A percentile compares a stretch with the other conserved stretches of the same genome.
These are phyloP conservation scores for Eucalyptus curtisii DNA, from an alignment of 345 rosid genomes.

Conservation along the genomic window DNA sequence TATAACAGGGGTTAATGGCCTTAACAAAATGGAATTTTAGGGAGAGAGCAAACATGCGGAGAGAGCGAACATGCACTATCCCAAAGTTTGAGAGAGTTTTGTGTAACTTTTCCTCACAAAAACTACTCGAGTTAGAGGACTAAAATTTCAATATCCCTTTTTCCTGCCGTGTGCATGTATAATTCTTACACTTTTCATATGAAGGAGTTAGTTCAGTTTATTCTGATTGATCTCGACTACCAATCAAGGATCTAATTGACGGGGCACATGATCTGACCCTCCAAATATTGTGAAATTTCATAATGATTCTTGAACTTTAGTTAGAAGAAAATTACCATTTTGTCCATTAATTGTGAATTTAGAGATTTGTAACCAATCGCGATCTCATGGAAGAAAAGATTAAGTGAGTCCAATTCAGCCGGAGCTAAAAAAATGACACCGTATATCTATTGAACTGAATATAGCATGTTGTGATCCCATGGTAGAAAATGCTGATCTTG, in stretches of 20 bases:
- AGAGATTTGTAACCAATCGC: background rate
- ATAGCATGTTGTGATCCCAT: background rate
- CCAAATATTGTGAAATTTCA: background rate
- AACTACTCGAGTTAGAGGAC: background rate
- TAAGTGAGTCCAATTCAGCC: background rate
- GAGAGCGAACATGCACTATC: background rate
- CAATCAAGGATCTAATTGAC: background rate
- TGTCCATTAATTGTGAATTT: background rate
- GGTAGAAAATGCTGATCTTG: background rate
- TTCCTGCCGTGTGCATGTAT: background rate
- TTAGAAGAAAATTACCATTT: background rate
- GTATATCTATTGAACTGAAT: background rate
- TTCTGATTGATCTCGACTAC: background rate
- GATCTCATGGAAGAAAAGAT: background rate
- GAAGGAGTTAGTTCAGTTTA: background rate
- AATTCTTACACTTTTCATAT: background rate
- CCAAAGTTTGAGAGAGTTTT: background rate
- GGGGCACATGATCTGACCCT: background rate
- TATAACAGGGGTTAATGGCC: background rate
- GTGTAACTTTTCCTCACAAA: background rate
- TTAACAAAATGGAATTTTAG: background rate
- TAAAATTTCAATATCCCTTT: background rate
- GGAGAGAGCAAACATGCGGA: background rate
- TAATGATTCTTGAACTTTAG: background rate
- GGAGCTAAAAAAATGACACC: background rate